Conservation (phyloP, 1,139 yeast genomes). For the Cylindricascospora bacillispora region DNA sequence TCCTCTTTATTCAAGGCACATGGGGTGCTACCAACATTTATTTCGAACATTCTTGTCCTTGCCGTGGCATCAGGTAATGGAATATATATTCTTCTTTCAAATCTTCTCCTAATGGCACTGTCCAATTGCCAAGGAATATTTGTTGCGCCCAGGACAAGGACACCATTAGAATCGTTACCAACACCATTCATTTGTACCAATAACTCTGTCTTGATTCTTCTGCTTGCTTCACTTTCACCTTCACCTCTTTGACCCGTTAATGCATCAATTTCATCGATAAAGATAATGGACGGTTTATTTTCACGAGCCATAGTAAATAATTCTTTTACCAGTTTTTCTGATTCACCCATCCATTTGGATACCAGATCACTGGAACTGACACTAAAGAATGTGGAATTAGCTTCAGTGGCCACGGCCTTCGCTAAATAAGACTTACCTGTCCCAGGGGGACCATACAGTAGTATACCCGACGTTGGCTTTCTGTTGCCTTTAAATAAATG, state of each 20-base stretch:
- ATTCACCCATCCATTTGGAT: constrained; percentile 98
- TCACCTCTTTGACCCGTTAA: constrained; percentile 97
- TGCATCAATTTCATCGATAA: constrained; percentile 97
- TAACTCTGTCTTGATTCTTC: constrained; percentile 92
- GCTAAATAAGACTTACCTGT: constrained; percentile 97
- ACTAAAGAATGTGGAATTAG: constrained; percentile 90
- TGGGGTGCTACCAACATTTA: constrained; percentile 85
- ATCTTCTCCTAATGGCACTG: constrained; percentile 94
- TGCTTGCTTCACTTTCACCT: constrained; percentile 92
- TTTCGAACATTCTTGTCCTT: constrained; percentile 83
- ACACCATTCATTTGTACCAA: constrained; percentile 99
- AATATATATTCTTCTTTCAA: constrained; percentile 88
- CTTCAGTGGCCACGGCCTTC: constrained; percentile 97
- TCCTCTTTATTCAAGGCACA: constrained; percentile 66
- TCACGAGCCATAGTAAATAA: constrained; percentile 93
- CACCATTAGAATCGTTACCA: constrained; percentile 89
- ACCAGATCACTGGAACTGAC: constrained; percentile 91
- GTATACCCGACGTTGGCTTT: constrained; percentile 83
- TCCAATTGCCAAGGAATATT: constrained; percentile 99
- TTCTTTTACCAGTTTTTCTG: constrained; percentile 89
- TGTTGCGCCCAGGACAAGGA: constrained; percentile 91
- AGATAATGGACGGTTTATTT: constrained; percentile 85
- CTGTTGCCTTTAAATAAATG: constrained; percentile 90
- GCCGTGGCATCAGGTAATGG: constrained; percentile 90
- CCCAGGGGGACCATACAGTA: constrained; percentile 96